phyloP scores from a whole-genome alignment of 1,139 yeast genomes.

The Candida sanyaensis region DNA sequence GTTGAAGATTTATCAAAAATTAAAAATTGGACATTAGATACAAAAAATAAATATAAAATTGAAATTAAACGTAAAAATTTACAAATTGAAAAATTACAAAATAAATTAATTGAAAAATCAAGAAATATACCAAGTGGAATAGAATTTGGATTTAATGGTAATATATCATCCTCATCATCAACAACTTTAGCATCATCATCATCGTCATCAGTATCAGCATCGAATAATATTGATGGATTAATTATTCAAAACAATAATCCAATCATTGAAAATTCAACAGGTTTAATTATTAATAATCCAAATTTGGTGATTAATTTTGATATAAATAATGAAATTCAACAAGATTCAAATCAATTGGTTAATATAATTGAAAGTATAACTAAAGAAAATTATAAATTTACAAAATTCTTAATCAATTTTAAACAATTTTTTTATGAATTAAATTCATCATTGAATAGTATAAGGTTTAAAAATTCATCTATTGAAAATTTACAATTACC shows the following conservation, averaged over 20 bases:
- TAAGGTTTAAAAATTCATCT: conserved; percentile 6
- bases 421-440: conserved; percentile 29
- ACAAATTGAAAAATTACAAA: conserved; percentile 39
- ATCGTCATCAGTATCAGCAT: no score
- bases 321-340: conserved; percentile 34
- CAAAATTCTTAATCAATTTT: conserved; percentile 32
- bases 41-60: conserved; percentile 39
- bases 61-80: conserved; percentile 42
- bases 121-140: conserved; percentile 34
- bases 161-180: no score
- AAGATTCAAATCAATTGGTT: conserved; percentile 39
- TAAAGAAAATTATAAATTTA: conserved; percentile 39
- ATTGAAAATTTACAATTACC: conserved; percentile 19
- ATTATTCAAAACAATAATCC: conserved; percentile 38
- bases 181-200: no score
- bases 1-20: conserved; percentile 30
- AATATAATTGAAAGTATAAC: conserved; percentile 42
- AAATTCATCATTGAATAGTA: conserved; percentile 26
- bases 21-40: conserved; percentile 31
- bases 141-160: conserved; percentile 24
- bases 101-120: conserved; percentile 35
- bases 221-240: conserved; percentile 8
- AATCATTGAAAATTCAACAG: conserved; percentile 27
- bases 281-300: conserved; percentile 9
- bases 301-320: conserved; percentile 12